Evolutionary conservation across 208 protist genomes (phyloP).

Genomic region (Entamoeba moshkovskii): DNA sequence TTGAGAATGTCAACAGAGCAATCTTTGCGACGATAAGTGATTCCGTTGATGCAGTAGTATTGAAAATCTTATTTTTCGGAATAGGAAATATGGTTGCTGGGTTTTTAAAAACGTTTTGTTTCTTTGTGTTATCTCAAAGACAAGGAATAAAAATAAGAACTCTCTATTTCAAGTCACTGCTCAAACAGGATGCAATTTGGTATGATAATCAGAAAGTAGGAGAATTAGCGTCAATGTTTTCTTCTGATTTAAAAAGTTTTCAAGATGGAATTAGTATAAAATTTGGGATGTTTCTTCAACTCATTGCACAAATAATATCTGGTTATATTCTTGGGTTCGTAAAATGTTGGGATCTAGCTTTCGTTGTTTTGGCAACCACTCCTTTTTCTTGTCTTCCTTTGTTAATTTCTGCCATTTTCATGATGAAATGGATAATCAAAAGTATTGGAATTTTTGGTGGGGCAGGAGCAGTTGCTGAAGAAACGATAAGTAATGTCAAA

Average conservation of each 20-base stretch:
- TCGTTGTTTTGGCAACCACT: not conserved
- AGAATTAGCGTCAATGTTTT: not conserved
- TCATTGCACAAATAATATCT: not conserved
- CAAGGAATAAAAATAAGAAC: not conserved
- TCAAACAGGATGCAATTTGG: not conserved
- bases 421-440: not conserved
- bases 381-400: not conserved
- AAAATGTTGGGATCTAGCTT: not conserved
- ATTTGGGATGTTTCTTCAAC: not conserved
- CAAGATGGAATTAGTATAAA: not conserved
- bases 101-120: not conserved
- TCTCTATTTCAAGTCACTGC: not conserved
- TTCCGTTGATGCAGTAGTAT: not conserved
- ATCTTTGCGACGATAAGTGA: too few relatives aligned
- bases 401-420: not conserved
- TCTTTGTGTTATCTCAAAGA: not conserved
- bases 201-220: not conserved
- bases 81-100: not conserved
- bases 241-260: not conserved
- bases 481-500: not conserved
- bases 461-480: not conserved
- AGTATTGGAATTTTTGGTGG: conserved; percentile 31
- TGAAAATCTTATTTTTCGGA: not conserved
- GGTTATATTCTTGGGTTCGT: not conserved
- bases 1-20: too few relatives aligned